Percentiles rank a stretch among this genome's conserved stretches.
phyloP scores from a whole-genome alignment of 2,329 filamentous ascomycete genomes.

The Cladophialophora bantiana region DNA sequence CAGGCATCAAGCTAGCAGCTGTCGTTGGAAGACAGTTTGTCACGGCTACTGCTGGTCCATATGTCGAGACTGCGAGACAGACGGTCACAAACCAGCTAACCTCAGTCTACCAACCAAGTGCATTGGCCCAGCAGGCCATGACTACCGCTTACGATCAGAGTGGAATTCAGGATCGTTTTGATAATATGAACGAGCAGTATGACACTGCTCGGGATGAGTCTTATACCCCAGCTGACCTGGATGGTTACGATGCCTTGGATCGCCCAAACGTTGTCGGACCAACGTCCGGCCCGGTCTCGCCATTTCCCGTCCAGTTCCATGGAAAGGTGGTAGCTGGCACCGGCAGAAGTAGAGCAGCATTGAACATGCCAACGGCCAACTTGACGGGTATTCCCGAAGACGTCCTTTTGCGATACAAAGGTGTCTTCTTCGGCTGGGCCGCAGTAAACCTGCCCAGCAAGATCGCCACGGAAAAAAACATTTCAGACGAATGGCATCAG shows the following conservation, averaged over 20 bases:
- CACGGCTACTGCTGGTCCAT: slow-evolving; percentile 54
- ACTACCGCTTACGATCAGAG: slow-evolving; percentile 46
- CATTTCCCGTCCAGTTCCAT: slow-evolving; percentile 62
- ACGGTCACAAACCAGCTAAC: slow-evolving; percentile 30
- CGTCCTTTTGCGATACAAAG: slow-evolving; percentile 62
- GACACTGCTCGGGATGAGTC: slow-evolving; percentile 42
- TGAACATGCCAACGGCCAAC: slow-evolving; percentile 63
- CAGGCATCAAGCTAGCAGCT: slow-evolving; percentile 66
- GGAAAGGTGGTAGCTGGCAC: slow-evolving; percentile 59
- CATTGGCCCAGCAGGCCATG: slow-evolving; percentile 44
- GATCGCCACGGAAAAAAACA: slow-evolving; percentile 43
- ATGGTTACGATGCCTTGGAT: slow-evolving; percentile 40
- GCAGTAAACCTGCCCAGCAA: slow-evolving; percentile 50
- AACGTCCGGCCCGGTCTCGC: slow-evolving; percentile 60
- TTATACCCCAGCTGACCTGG: slow-evolving; percentile 31
- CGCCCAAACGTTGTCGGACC: slow-evolving; percentile 53
- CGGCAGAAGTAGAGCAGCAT: slow-evolving; percentile 49
- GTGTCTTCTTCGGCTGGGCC: slow-evolving; percentile 72
- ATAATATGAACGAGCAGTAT: slow-evolving; percentile 49
- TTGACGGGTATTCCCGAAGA: slow-evolving; percentile 61
- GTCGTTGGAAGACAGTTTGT: slow-evolving; percentile 49
- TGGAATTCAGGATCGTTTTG: slow-evolving; percentile 45
- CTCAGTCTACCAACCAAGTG: slow-evolving; percentile 43
- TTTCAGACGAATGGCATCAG: slow-evolving; percentile 62
- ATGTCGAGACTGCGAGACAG: slow-evolving; percentile 44